Conservation (phyloP, 805 yeast species). For the Saturnispora diversa region DNA sequence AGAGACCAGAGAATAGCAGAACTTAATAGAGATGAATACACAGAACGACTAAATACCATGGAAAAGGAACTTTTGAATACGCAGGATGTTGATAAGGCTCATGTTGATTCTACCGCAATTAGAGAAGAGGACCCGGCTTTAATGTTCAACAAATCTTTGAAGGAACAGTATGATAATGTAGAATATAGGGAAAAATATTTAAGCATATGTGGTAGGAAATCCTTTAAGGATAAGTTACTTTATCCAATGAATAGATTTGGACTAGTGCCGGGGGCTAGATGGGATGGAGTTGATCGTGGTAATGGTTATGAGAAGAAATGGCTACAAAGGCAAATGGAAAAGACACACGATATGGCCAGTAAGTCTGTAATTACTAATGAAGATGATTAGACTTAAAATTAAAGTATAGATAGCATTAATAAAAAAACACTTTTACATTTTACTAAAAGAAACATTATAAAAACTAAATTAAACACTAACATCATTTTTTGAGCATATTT, state of each 20-base stretch:
- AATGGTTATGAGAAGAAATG: conserved; percentile 75
- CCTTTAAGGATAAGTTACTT: conserved; percentile 38
- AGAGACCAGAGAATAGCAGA: conserved; percentile 6
- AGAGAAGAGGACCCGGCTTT: conserved; percentile 73
- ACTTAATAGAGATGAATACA: conserved; percentile 3
- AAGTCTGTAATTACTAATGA: conserved; percentile 35
- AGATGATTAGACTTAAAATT: conserved; percentile 9
- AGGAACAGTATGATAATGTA: conserved; percentile 17
- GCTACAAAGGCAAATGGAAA: conserved; percentile 37
- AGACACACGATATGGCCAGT: conserved; percentile 26
- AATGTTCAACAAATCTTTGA: conserved; percentile 32
- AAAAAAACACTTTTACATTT: background rate
- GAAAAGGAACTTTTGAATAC: conserved; percentile 26
- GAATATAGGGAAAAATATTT: conserved; percentile 15
- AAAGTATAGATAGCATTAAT: background rate
- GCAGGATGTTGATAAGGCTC: conserved; percentile 10
- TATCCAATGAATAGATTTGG: conserved; percentile 66
- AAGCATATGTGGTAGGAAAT: conserved; percentile 41
- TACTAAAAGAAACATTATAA: background rate
- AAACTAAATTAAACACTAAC: background rate
- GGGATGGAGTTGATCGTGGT: conserved; percentile 91
- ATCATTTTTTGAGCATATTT: conserved; percentile 3
- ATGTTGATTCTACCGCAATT: conserved; percentile 35
- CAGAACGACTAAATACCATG: conserved; percentile 14
- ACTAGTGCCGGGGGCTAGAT: conserved; percentile 68